phyloP scores from a whole-genome alignment of 371 early-diverging fungal species.

The Mortierella sp. region DNA sequence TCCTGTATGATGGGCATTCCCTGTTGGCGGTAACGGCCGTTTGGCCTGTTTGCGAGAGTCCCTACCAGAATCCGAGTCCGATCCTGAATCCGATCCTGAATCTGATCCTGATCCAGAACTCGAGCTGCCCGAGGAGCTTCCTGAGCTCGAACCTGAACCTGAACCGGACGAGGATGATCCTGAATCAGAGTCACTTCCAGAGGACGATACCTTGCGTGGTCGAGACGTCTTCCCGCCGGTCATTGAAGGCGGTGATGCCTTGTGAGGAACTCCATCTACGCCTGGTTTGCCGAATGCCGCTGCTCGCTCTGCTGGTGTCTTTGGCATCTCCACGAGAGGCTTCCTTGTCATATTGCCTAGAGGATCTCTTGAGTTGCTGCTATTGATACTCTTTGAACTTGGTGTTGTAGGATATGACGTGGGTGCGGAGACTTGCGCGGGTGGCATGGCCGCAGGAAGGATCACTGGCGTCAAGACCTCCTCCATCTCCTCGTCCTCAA shows the following conservation, averaged over 20 bases:
- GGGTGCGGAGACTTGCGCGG: conserved; percentile 38
- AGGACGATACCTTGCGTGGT: conserved; percentile 37
- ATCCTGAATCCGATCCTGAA: conserved; percentile 45
- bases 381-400: neutral
- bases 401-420: conserved; percentile 58
- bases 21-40: conserved; percentile 13
- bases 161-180: conserved; percentile 46
- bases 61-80: conserved; percentile 29
- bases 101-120: conserved; percentile 53
- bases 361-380: neutral
- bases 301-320: conserved; percentile 17
- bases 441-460: conserved; percentile 60
- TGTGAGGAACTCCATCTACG: neutral
- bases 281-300: conserved; percentile 13
- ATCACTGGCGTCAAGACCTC: conserved; percentile 34
- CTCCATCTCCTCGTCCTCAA: conserved; percentile 47
- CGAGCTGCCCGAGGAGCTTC: conserved; percentile 53
- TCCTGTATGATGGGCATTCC: conserved; percentile 14
- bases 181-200: conserved; percentile 50
- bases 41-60: conserved; percentile 14
- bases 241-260: neutral
- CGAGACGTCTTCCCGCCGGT: conserved; percentile 18
- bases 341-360: neutral
- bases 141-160: conserved; percentile 53
- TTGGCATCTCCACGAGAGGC: conserved; percentile 6